Percentiles rank a stretch among this genome's conserved stretches.
Evolutionary conservation across 1,284 basidiomycete genomes (phyloP).

Genomic region (Fomes fomentarius): DNA sequence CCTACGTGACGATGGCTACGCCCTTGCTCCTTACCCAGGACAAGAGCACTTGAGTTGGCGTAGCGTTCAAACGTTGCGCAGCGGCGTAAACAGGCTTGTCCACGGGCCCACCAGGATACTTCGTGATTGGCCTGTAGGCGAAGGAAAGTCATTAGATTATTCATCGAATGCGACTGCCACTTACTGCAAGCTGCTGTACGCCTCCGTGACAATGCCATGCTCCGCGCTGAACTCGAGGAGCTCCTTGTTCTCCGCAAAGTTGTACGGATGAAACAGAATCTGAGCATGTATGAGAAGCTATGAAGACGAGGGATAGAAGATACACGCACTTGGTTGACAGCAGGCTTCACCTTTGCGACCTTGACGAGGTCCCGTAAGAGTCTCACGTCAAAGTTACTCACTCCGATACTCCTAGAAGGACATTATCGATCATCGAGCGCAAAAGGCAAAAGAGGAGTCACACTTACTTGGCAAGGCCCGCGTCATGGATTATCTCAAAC

Average conservation of each 20-base stretch:
- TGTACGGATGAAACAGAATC: conserved; percentile 74
- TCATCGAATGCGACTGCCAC: conserved; percentile 9
- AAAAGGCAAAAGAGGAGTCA: not conserved
- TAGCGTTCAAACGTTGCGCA: conserved; percentile 55
- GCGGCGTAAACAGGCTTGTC: conserved; percentile 63
- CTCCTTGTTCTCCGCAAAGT: conserved; percentile 56
- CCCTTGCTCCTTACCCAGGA: conserved; percentile 71
- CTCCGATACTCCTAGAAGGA: conserved; percentile 67
- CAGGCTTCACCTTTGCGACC: conserved; percentile 61
- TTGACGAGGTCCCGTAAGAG: conserved; percentile 59
- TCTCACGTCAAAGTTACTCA: conserved; percentile 69
- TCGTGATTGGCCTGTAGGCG: conserved; percentile 15
- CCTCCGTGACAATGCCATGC: conserved; percentile 69
- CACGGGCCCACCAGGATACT: conserved; percentile 36
- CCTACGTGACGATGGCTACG: conserved; percentile 67
- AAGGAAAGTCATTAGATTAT: not conserved
- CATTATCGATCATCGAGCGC: not conserved
- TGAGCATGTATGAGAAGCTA: conserved; percentile 22
- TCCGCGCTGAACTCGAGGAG: conserved; percentile 59
- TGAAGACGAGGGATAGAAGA: conserved; percentile 24
- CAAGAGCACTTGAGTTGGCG: conserved; percentile 69
- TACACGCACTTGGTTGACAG: conserved; percentile 65
- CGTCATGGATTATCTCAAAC: conserved; percentile 60
- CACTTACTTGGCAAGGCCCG: conserved; percentile 57
- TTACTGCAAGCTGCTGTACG: conserved; percentile 68